Evolutionary conservation across 2,329 filamentous ascomycete species (phyloP).

Genomic region (Neophaeococcomyces aloes): DNA sequence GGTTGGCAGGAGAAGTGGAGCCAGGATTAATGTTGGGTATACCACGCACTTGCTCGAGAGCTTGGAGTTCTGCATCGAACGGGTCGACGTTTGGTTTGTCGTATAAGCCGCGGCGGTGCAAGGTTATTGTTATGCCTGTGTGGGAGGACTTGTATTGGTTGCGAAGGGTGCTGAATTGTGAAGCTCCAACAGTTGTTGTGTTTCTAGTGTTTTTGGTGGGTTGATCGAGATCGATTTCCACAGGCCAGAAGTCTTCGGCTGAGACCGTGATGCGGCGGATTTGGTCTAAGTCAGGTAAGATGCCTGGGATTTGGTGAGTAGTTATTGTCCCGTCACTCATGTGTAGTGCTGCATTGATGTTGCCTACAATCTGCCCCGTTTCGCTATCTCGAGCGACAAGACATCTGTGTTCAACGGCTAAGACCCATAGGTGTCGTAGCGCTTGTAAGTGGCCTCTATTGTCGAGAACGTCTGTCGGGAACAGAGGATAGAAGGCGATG

Average conservation of each 20-base stretch:
- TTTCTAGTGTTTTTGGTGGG: conserved; percentile 33
- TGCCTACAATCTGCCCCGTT: conserved; percentile 66
- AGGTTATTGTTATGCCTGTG: conserved; percentile 60
- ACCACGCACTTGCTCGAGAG: conserved; percentile 53
- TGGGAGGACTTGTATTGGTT: conserved; percentile 46
- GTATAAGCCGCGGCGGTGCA: conserved; percentile 58
- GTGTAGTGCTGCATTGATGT: conserved; percentile 50
- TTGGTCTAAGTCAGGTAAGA: conserved; percentile 39
- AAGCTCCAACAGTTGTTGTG: conserved; percentile 22
- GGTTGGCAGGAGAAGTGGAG: conserved; percentile 18
- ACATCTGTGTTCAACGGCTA: conserved; percentile 82
- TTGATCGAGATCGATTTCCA: conserved; percentile 61
- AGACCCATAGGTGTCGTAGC: conserved; percentile 92
- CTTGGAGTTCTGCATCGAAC: conserved; percentile 65
- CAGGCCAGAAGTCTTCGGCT: conserved; percentile 63
- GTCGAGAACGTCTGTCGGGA: conserved; percentile 79
- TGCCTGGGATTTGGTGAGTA: conserved; percentile 43
- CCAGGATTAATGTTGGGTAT: conserved; percentile 26
- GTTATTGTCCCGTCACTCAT: conserved; percentile 37
- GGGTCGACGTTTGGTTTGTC: conserved; percentile 43
- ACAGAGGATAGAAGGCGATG: conserved; percentile 87
- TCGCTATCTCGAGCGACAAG: conserved; percentile 79
- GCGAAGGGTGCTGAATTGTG: conserved; percentile 33
- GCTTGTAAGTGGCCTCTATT: conserved; percentile 92
- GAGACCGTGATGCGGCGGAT: conserved; percentile 30